Base-by-base conservation (phyloP, 352 stramenopile genomes). In the Pythium pyrilobum region DNA sequence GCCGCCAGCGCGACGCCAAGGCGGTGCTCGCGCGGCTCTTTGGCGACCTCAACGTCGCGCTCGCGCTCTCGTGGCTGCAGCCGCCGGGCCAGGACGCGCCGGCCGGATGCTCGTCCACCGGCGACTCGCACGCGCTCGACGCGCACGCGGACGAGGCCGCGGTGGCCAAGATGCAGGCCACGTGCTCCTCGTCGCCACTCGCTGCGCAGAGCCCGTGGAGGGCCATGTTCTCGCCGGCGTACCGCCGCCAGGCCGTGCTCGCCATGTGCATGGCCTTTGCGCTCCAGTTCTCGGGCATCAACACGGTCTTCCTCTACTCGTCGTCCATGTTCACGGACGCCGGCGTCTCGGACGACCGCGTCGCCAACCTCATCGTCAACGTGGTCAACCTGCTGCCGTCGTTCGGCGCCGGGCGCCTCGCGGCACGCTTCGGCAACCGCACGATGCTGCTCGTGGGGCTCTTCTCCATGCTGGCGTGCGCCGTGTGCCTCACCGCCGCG, bases 281-380 rank as follows among this genome's bases (percentile, higher is more conserved):
- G 0, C 71, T 83, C 46, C 77, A 87, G 42, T 67, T 89, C 34
- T 80, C 71, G 2, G 78, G 75, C 25, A 69, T 89, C 64, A 89
- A 84, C 44, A 76, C 72, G 25, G 71, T 87, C 9, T 87, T 86
- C 55, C 78, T 84, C 51, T 89, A 89, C 56, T 87, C 79, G 23
- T 84, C 72, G 16, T 58, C 58, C 8, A 63, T 87, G 16, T 89
- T 87, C 48, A 77, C 69, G 24, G 56, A 76, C 27, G 75, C 76
- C 9, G 78, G 78, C 6, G 70, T 89, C 34, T 44, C 57, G 0
- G 79, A 87, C 44, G 62, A 67, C 36, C 79, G 79, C 36, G 45
- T 87, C 18, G 79, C 74, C 41, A 81, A 66, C 16, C 21, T 85
- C 24, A 67, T 77, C 20, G 64, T 89, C 50, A 76, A 79, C 43